phyloP scores from a whole-genome alignment of 2,329 filamentous ascomycete species.

The Whalleya microplaca region DNA sequence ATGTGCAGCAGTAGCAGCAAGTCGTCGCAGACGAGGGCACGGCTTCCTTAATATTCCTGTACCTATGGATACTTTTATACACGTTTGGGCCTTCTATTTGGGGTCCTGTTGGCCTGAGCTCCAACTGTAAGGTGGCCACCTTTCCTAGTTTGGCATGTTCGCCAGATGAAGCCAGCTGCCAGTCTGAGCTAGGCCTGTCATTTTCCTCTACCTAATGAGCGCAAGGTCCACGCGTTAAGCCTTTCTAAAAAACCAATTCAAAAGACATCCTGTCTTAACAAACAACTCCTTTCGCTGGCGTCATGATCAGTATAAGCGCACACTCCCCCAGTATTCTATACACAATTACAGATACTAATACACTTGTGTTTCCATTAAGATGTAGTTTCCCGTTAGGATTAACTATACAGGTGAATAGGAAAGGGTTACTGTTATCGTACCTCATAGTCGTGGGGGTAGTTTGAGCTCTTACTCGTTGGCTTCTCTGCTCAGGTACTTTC shows the following conservation, averaged over 20 bases:
- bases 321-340: no score
- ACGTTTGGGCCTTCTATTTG: constrained; percentile 27
- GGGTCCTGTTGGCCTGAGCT: constrained; percentile 26
- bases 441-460: neutral
- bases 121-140: constrained; percentile 15
- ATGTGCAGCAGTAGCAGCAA: constrained; percentile 24
- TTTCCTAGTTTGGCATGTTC: constrained; percentile 19
- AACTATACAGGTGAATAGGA: neutral
- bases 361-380: neutral
- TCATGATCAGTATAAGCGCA: no score
- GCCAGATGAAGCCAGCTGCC: constrained; percentile 9
- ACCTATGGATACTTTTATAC: constrained; percentile 32
- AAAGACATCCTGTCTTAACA: neutral
- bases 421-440: neutral
- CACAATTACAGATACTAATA: no score
- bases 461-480: neutral
- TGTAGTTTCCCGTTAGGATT: neutral
- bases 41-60: constrained; percentile 31
- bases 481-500: constrained; percentile 1
- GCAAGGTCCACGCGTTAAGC: constrained; percentile 21
- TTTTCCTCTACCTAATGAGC: constrained; percentile 18
- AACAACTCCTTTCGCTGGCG: neutral
- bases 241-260: neutral
- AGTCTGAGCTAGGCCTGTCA: constrained; percentile 20
- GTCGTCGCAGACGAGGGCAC: constrained; percentile 28